A percentile compares a stretch with the other conserved stretches of the same genome.
phyloP scores from a whole-genome alignment of 306 rosid species.

The Ceratonia siliqua region DNA sequence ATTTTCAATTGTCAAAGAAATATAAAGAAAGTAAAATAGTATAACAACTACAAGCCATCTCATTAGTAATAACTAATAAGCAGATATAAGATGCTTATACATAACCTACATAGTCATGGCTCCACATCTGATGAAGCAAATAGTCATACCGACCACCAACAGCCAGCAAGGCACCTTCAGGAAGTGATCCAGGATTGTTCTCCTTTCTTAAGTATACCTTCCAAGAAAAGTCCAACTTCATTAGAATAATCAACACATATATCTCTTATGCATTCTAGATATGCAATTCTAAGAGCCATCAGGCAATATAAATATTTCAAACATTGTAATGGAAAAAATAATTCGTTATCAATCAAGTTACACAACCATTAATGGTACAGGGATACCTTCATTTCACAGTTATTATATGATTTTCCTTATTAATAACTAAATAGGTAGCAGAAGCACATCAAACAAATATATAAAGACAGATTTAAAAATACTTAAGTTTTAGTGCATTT shows the following conservation, averaged over 20 bases:
- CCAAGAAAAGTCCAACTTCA: conserved; percentile 40
- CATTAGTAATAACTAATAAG: background rate
- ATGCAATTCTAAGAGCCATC: conserved; percentile 21
- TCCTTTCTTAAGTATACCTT: conserved; percentile 87
- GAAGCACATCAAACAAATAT: conserved; percentile 16
- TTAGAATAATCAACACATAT: conserved; percentile 28
- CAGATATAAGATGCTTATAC: conserved; percentile 14
- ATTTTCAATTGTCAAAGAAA: conserved; percentile 19
- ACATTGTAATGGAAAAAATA: background rate
- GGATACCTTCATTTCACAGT: background rate
- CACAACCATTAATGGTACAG: background rate
- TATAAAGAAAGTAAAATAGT: conserved; percentile 2
- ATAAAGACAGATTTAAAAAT: background rate
- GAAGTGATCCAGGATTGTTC: conserved; percentile 65
- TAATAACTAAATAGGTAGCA: conserved; percentile 15
- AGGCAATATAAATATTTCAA: conserved; percentile 7
- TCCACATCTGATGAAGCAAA: conserved; percentile 77
- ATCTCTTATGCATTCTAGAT: conserved; percentile 15
- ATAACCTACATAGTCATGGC: conserved; percentile 63
- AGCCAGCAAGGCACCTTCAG: conserved; percentile 82
- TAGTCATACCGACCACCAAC: conserved; percentile 90
- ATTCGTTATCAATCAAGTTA: conserved; percentile 6
- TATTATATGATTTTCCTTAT: conserved; percentile 13
- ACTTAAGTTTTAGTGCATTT: background rate
- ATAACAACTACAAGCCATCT: conserved; percentile 23